Conservation (phyloP, 805 yeast species). For the Candida adriatica region DNA sequence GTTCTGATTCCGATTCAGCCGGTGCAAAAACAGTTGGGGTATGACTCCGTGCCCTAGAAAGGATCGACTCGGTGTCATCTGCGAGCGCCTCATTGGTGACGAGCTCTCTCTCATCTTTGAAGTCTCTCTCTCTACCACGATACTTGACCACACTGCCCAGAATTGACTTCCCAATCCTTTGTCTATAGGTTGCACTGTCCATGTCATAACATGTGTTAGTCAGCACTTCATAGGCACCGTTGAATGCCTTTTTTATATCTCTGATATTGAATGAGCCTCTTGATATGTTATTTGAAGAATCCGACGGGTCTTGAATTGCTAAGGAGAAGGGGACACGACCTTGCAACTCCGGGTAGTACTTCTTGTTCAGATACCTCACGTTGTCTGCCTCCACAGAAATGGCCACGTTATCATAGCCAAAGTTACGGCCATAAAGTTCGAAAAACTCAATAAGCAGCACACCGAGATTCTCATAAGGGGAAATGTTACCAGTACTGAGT, state of each 20-base stretch:
- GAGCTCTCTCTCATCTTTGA: conserved; percentile 62
- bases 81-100: conserved; percentile 55
- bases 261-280: conserved; percentile 78
- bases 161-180: conserved; percentile 64
- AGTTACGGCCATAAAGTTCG: conserved; percentile 84
- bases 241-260: conserved; percentile 77
- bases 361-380: conserved; percentile 54
- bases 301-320: conserved; percentile 87
- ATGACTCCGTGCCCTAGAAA: conserved; percentile 15
- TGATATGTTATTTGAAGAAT: conserved; percentile 73
- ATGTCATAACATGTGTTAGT: conserved; percentile 70
- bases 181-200: conserved; percentile 56
- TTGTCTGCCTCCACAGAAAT: conserved; percentile 53
- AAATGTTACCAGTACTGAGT: conserved; percentile 56
- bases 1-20: conserved; percentile 11
- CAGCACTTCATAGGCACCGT: conserved; percentile 78
- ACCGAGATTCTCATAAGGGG: conserved; percentile 72
- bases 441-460: conserved; percentile 84
- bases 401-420: conserved; percentile 76
- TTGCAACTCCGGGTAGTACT: conserved; percentile 43
- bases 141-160: conserved; percentile 74
- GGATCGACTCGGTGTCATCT: conserved; percentile 15
- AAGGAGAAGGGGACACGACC: conserved; percentile 54
- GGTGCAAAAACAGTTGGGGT: conserved; percentile 13
- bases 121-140: conserved; percentile 68